These are phyloP conservation scores for Endoconidiophora polonica DNA, from an alignment of 2,329 filamentous ascomycete genomes.

Conservation along the genomic window DNA sequence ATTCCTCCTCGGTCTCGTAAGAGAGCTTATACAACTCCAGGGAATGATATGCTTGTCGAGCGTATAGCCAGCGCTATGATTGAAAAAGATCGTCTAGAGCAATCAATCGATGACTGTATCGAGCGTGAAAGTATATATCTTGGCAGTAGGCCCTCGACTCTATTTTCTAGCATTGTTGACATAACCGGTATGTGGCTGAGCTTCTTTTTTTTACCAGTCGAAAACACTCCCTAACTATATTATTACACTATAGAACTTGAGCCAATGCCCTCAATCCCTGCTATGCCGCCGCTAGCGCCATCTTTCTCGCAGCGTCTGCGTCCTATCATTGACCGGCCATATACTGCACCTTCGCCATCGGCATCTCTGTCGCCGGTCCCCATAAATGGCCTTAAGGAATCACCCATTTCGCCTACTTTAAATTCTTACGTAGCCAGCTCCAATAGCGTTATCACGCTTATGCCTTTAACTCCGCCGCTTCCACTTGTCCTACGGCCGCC, in stretches of 20 bases:
- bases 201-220: not conserved
- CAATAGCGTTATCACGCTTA: conserved; percentile 6
- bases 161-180: conserved; percentile 23
- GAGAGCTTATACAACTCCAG: conserved; percentile 29
- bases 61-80: conserved; percentile 39
- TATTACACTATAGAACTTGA: conserved; percentile 24
- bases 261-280: conserved; percentile 39
- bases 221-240: not conserved
- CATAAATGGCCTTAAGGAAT: not conserved
- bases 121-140: conserved; percentile 43
- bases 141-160: conserved; percentile 35
- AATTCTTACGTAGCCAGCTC: conserved; percentile 1
- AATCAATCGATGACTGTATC: conserved; percentile 41
- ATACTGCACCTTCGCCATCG: conserved; percentile 17
- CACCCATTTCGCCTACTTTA: not conserved
- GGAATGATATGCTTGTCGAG: conserved; percentile 35
- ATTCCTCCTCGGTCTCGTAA: conserved; percentile 30
- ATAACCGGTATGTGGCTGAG: conserved; percentile 17
- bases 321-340: conserved; percentile 22
- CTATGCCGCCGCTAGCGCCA: conserved; percentile 37
- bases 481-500: conserved; percentile 43
- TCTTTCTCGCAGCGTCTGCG: conserved; percentile 41
- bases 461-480: conserved; percentile 35
- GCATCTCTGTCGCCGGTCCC: not conserved
- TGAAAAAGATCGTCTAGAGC: conserved; percentile 41